phyloP scores from a whole-genome alignment of 495 filamentous ascomycete species.

The Penicillium malachiteum region DNA sequence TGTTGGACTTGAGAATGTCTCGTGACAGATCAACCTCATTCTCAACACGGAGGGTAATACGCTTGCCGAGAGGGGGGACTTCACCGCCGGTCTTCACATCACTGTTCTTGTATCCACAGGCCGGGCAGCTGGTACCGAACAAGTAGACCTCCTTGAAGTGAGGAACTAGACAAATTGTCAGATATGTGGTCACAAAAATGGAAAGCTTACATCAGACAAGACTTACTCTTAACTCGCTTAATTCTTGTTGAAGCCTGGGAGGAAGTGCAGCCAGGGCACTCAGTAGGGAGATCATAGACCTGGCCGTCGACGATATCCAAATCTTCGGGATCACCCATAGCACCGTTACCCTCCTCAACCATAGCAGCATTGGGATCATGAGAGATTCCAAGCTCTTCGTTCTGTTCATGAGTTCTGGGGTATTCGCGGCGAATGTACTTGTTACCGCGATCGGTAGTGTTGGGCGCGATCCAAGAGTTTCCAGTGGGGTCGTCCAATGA shows the following conservation, averaged over 20 bases:
- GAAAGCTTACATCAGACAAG: too few relatives aligned
- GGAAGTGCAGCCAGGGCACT: constrained; percentile 81
- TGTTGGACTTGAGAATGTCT: constrained; percentile 96
- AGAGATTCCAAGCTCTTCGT: constrained; percentile 73
- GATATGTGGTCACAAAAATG: too few relatives aligned
- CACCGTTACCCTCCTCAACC: constrained; percentile 20
- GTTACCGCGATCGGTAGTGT: constrained; percentile 61
- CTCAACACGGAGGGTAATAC: constrained; percentile 74
- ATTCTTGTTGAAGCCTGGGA: constrained; percentile 1
- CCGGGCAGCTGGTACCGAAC: constrained; percentile 82
- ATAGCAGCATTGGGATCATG: constrained; percentile 35
- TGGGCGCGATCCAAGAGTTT: constrained; percentile 97
- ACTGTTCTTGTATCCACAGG: constrained; percentile 91
- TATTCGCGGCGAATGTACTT: constrained; percentile 87
- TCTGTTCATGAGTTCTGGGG: constrained; percentile 77
- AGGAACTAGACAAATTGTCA: constrained; percentile 55
- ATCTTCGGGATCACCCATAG: constrained; percentile 44
- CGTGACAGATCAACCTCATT: constrained; percentile 74
- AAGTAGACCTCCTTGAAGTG: constrained; percentile 94
- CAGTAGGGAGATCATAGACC: constrained; percentile 84
- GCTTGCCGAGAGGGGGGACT: constrained; percentile 82
- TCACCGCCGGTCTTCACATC: constrained; percentile 96
- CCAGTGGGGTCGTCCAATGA: constrained; percentile 86
- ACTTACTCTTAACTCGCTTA: constrained; percentile 70
- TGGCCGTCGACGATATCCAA: constrained; percentile 84